Percentiles rank a stretch among this genome's conserved stretches.
Conservation (phyloP, 2,329 filamentous ascomycete genomes). For the Cladosporium sp. region DNA sequence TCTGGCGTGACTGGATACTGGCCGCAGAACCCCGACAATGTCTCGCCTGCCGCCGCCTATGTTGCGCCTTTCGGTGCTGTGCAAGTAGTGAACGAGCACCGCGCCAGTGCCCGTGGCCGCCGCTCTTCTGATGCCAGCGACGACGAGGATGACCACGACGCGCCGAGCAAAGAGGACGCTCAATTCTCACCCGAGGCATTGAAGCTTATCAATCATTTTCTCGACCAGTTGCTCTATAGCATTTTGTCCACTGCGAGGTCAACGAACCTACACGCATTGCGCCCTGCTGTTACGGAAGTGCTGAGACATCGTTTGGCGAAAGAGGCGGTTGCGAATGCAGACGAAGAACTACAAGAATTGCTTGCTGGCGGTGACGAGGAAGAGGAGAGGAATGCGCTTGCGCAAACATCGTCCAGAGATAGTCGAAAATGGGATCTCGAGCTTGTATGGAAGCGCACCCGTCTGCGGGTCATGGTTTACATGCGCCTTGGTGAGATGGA, state of each 20-base stretch:
- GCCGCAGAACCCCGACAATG: slow-evolving; percentile 21
- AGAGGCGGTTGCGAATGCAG: slow-evolving; percentile 75
- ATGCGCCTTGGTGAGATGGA: slow-evolving; percentile 95
- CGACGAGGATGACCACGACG: slow-evolving; percentile 60
- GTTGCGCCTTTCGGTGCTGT: slow-evolving; percentile 84
- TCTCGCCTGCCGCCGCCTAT: slow-evolving; percentile 77
- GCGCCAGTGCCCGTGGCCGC: slow-evolving; percentile 63
- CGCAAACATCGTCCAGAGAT: slow-evolving; percentile 19
- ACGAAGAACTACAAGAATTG: slow-evolving; percentile 84
- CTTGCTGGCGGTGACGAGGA: slow-evolving; percentile 77
- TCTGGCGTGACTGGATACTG: slow-evolving; percentile 21
- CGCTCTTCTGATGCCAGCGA: slow-evolving; percentile 18
- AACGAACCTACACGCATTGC: slow-evolving; percentile 68
- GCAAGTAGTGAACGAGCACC: slow-evolving; percentile 76
- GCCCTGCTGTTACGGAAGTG: slow-evolving; percentile 79
- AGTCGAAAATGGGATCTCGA: slow-evolving; percentile 78
- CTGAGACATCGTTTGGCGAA: slow-evolving; percentile 84
- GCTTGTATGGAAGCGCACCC: slow-evolving; percentile 86
- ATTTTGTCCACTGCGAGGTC: slow-evolving; percentile 78
- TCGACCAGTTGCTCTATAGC: slow-evolving; percentile 89
- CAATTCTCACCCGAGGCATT: slow-evolving; percentile 70
- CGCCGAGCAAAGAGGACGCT: slow-evolving; percentile 61
- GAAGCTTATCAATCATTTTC: slow-evolving; percentile 78
- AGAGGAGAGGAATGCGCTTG: slow-evolving; percentile 42
- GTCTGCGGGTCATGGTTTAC: slow-evolving; percentile 96